Conservation (phyloP, 83 land plant genomes). For the Diphasiastrum complanatum region DNA sequence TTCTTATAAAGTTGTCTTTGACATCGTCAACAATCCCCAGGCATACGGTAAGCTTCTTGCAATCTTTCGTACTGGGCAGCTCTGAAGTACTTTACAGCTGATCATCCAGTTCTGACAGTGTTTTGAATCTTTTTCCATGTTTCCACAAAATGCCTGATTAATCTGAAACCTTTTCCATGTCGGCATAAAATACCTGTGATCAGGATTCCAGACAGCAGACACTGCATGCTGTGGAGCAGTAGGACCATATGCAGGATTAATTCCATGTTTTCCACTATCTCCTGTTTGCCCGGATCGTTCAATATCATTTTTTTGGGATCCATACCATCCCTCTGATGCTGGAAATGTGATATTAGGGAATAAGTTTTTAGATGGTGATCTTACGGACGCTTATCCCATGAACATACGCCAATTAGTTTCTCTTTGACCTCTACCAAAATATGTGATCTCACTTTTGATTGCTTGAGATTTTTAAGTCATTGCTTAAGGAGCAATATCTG, state of each 20-base stretch:
- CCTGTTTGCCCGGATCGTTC: slow-evolving; percentile 44
- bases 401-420: slow-evolving; percentile 51
- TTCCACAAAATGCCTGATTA: too few relatives aligned
- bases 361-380: slow-evolving; percentile 41
- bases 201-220: slow-evolving; percentile 55
- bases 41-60: background rate
- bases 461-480: too few relatives aligned
- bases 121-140: too few relatives aligned
- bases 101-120: too few relatives aligned
- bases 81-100: too few relatives aligned
- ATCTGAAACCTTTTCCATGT: too few relatives aligned
- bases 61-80: too few relatives aligned
- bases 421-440: too few relatives aligned
- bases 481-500: too few relatives aligned
- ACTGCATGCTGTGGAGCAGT: slow-evolving; percentile 46
- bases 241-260: slow-evolving; percentile 43
- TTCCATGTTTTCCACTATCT: slow-evolving; percentile 48
- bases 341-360: slow-evolving; percentile 44
- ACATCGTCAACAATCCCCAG: background rate
- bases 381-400: slow-evolving; percentile 37
- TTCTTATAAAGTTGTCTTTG: background rate
- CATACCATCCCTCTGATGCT: slow-evolving; percentile 72
- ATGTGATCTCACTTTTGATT: too few relatives aligned
- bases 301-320: slow-evolving; percentile 77
- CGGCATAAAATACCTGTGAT: too few relatives aligned